A percentile compares a stretch with the other conserved stretches of the same genome.
Evolutionary conservation across 1,284 basidiomycete genomes (phyloP).

Genomic region (Malassezia japonica): DNA sequence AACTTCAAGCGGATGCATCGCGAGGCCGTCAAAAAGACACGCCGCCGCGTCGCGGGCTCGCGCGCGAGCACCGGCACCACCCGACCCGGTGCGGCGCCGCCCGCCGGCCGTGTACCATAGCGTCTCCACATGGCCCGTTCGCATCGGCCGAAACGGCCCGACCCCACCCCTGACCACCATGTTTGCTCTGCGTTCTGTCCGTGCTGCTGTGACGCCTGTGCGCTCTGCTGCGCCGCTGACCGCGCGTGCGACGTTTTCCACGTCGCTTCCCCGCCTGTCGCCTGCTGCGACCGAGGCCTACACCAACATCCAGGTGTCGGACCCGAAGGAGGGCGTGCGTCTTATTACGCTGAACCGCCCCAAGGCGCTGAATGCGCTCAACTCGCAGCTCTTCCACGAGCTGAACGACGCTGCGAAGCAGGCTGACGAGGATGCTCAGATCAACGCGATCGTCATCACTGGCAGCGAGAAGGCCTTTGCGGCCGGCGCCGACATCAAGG

Average conservation of each 20-base stretch:
- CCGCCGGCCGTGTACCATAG: background rate
- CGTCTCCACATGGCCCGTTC: background rate
- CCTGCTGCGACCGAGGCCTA: constrained; percentile 40
- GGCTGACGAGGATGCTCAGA: constrained; percentile 54
- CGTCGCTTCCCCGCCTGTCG: constrained; percentile 28
- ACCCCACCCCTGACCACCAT: constrained; percentile 5
- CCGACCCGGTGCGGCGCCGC: background rate
- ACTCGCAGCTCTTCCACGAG: constrained; percentile 54
- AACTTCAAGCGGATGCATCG: constrained; percentile 35
- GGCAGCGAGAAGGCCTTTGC: constrained; percentile 90
- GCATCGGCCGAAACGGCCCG: constrained; percentile 7
- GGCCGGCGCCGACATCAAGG: constrained; percentile 85
- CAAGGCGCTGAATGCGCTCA: constrained; percentile 71
- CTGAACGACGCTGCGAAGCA: constrained; percentile 68
- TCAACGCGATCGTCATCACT: constrained; percentile 78
- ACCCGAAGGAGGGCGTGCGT: constrained; percentile 65
- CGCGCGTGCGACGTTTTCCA: constrained; percentile 23
- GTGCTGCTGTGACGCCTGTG: constrained; percentile 17
- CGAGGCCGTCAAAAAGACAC: constrained; percentile 32
- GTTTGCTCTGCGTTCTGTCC: constrained; percentile 21
- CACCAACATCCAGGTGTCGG: constrained; percentile 65
- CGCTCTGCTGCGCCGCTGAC: constrained; percentile 15
- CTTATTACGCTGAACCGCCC: constrained; percentile 91
- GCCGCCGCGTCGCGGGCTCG: constrained; percentile 17
- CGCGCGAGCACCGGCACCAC: constrained; percentile 11